These are phyloP conservation scores for Taxillus chinensis DNA, from an alignment of 164 flowering plant genomes.

Conservation along the genomic window DNA sequence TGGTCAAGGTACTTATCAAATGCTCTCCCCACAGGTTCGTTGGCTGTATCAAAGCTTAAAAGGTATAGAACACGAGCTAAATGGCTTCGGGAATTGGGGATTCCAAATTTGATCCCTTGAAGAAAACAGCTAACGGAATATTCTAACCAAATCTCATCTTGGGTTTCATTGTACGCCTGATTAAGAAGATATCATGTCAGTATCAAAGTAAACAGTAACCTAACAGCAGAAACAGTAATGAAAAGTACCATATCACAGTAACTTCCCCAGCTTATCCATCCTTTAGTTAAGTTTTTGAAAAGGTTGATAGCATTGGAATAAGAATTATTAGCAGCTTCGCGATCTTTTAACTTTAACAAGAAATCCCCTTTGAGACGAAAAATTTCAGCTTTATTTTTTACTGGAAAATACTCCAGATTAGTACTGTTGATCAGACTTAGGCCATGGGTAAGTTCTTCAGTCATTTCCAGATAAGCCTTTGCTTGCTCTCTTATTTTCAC, in stretches of 20 bases:
- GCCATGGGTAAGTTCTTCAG: slow-evolving; percentile 83
- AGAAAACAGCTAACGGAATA: slow-evolving; percentile 97
- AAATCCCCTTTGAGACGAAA: slow-evolving; percentile 94
- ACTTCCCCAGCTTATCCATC: slow-evolving; percentile 99
- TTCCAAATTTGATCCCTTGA: slow-evolving; percentile 92
- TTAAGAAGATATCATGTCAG: slow-evolving; percentile 11
- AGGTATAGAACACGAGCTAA: slow-evolving; percentile 90
- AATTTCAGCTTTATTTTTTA: slow-evolving; percentile 84
- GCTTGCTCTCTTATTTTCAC: slow-evolving; percentile 98
- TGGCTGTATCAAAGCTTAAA: slow-evolving; percentile 87
- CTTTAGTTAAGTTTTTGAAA: slow-evolving; percentile 89
- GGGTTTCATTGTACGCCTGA: slow-evolving; percentile 83
- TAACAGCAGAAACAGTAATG: neutral
- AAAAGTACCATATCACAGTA: slow-evolving; percentile 91
- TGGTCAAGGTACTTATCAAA: slow-evolving; percentile 90
- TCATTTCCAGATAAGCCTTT: slow-evolving; percentile 89
- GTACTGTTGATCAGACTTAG: slow-evolving; percentile 92
- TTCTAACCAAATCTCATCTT: slow-evolving; percentile 89
- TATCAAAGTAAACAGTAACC: neutral
- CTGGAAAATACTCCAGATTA: slow-evolving; percentile 85
- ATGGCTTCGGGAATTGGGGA: slow-evolving; percentile 88
- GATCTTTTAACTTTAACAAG: slow-evolving; percentile 67
- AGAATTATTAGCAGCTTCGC: slow-evolving; percentile 76
- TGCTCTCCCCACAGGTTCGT: slow-evolving; percentile 81
- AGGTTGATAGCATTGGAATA: slow-evolving; percentile 84